Evolutionary conservation across 2,329 filamentous ascomycete species (phyloP).

Genomic region (Aspergillus chevalieri): DNA sequence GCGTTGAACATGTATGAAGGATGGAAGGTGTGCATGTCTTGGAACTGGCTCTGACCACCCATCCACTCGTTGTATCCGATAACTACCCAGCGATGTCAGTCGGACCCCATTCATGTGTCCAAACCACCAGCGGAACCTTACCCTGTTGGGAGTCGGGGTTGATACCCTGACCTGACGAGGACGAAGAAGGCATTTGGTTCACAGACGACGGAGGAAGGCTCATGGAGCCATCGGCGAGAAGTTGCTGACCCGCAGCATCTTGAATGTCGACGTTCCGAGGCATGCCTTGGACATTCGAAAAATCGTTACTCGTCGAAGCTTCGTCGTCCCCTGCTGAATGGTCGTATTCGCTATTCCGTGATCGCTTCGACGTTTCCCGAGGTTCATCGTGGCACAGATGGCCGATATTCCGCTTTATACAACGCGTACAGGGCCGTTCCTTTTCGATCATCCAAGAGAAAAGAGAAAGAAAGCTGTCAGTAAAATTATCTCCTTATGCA

Average conservation of each 20-base stretch:
- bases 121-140: constrained; percentile 45
- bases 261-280: constrained; percentile 53
- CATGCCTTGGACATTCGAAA: constrained; percentile 41
- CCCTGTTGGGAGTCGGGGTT: constrained; percentile 65
- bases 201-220: constrained; percentile 45
- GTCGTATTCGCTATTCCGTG: constrained; percentile 57
- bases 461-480: constrained; percentile 24
- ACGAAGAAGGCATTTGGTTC: constrained; percentile 59
- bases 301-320: constrained; percentile 40
- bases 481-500: constrained; percentile 9
- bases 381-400: constrained; percentile 98
- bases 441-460: constrained; percentile 43
- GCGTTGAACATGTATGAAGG: constrained; percentile 90
- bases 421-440: constrained; percentile 94
- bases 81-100: constrained; percentile 48
- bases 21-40: constrained; percentile 92
- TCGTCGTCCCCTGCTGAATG: constrained; percentile 57
- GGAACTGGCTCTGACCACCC: constrained; percentile 70
- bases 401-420: constrained; percentile 97
- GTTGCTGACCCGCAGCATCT: constrained; percentile 45
- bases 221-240: constrained; percentile 36
- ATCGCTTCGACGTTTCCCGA: constrained; percentile 77
- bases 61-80: constrained; percentile 81
- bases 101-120: constrained; percentile 7
- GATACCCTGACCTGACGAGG: constrained; percentile 61